Evolutionary conservation across 2,329 filamentous ascomycete species (phyloP).

Genomic region (Cladosporium colombiae): DNA sequence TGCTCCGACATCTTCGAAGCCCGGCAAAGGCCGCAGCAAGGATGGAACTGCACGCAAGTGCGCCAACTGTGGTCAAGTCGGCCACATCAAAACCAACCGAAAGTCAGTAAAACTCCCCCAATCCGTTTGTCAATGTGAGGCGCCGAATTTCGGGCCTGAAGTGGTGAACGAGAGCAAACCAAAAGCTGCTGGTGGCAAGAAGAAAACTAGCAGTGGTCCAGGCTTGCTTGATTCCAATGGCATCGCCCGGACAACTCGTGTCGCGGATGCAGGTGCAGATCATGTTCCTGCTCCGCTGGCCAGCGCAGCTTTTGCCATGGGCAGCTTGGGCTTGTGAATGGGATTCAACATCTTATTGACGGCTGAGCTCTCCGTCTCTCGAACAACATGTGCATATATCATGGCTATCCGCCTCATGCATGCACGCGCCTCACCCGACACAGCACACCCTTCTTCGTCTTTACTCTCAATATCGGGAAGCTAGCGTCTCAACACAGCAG

Average conservation of each 20-base stretch:
- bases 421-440: not conserved
- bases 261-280: not conserved
- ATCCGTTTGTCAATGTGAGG: conserved; percentile 27
- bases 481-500: conserved; percentile 12
- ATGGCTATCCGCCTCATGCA: conserved; percentile 1
- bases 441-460: not conserved
- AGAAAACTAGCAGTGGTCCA: not conserved
- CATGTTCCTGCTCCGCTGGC: not conserved
- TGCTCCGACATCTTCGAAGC: conserved; percentile 25
- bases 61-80: conserved; percentile 93
- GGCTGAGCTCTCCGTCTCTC: not conserved
- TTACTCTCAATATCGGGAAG: not conserved
- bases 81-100: conserved; percentile 99
- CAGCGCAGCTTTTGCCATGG: conserved; percentile 6
- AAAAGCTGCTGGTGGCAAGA: conserved; percentile 1
- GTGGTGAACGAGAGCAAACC: conserved; percentile 2
- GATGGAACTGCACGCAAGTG: conserved; percentile 78
- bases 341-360: conserved; percentile 14
- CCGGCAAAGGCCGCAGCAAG: conserved; percentile 55
- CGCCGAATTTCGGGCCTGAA: conserved; percentile 14
- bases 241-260: not conserved
- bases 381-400: not conserved
- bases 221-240: not conserved
- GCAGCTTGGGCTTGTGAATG: conserved; percentile 16
- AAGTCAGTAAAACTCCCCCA: conserved; percentile 64